A percentile compares a stretch with the other conserved stretches of the same genome.
Evolutionary conservation across 2,329 filamentous ascomycete species (phyloP).

Genomic region (Colletotrichum sp.): DNA sequence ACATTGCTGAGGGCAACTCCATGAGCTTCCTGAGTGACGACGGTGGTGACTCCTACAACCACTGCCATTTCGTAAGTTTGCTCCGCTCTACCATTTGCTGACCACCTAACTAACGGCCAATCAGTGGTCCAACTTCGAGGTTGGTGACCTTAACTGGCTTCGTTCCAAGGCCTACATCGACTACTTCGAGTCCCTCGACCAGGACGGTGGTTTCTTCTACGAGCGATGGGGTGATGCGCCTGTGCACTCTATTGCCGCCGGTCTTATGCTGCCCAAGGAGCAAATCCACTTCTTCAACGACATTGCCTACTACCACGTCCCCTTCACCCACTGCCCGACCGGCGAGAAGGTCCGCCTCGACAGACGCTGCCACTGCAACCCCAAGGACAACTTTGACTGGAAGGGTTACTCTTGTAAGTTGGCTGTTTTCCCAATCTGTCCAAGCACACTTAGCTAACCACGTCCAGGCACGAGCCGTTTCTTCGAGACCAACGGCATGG

Average conservation of each 20-base stretch:
- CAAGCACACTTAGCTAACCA: not conserved
- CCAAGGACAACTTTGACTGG: constrained; percentile 98
- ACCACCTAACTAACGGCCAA: constrained; percentile 27
- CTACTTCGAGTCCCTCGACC: constrained; percentile 87
- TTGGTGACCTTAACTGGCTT: constrained; percentile 93
- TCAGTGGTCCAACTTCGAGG: constrained; percentile 98
- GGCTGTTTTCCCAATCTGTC: not conserved
- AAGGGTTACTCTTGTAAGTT: constrained; percentile 94
- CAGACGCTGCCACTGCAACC: constrained; percentile 92
- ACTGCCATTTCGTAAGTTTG: constrained; percentile 88
- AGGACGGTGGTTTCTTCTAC: constrained; percentile 97
- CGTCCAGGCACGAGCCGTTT: constrained; percentile 78
- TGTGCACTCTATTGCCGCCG: constrained; percentile 95
- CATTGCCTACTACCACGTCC: constrained; percentile 97
- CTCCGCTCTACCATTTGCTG: not conserved
- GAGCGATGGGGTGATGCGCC: constrained; percentile 98
- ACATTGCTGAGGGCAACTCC: constrained; percentile 83
- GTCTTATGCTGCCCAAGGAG: constrained; percentile 85
- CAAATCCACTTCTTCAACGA: constrained; percentile 99
- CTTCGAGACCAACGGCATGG: constrained; percentile 81
- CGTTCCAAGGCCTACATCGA: constrained; percentile 87
- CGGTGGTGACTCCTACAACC: constrained; percentile 89
- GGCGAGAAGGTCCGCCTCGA: constrained; percentile 83
- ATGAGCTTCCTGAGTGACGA: constrained; percentile 94
- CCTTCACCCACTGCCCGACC: constrained; percentile 97